Conservation (phyloP, 2,329 filamentous ascomycete genomes). For the Nemania sp. region DNA sequence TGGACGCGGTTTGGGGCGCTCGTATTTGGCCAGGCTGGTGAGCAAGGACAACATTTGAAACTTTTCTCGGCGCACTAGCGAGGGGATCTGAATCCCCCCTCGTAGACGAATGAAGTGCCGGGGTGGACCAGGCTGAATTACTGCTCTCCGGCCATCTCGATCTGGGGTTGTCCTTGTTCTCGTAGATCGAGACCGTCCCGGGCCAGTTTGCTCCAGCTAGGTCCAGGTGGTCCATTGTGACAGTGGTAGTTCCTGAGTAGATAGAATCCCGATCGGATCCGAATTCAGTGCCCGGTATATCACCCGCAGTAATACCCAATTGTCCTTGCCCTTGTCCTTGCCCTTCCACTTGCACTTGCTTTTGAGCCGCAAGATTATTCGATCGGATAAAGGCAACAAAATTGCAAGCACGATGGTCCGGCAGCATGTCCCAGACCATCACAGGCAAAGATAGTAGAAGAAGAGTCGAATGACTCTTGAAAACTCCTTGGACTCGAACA, state of each 20-base stretch:
- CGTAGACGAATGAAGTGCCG: background rate
- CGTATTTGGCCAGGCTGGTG: slow-evolving; percentile 35
- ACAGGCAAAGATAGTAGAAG: slow-evolving; percentile 62
- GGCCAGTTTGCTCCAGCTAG: slow-evolving; percentile 24
- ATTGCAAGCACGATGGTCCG: slow-evolving; percentile 60
- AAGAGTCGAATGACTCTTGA: slow-evolving; percentile 64
- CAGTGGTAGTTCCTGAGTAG: slow-evolving; percentile 38
- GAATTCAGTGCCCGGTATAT: slow-evolving; percentile 29
- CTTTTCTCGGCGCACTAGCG: background rate
- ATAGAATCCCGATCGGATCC: slow-evolving; percentile 37
- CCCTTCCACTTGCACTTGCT: slow-evolving; percentile 32
- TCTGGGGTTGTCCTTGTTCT: slow-evolving; percentile 16
- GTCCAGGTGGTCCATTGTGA: slow-evolving; percentile 28
- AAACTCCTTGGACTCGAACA: slow-evolving; percentile 64
- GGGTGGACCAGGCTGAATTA: background rate
- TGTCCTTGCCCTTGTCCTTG: background rate
- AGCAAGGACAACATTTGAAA: background rate
- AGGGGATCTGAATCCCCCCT: background rate
- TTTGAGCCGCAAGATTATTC: slow-evolving; percentile 54
- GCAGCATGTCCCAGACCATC: slow-evolving; percentile 63
- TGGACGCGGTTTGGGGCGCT: slow-evolving; percentile 41
- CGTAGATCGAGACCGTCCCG: slow-evolving; percentile 29
- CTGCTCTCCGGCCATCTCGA: slow-evolving; percentile 6
- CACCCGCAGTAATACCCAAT: slow-evolving; percentile 20
- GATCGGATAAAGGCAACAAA: slow-evolving; percentile 64